Evolutionary conservation across 2,329 filamentous ascomycete genomes (phyloP).

Genomic region (Drechslerella stenobrocha): DNA sequence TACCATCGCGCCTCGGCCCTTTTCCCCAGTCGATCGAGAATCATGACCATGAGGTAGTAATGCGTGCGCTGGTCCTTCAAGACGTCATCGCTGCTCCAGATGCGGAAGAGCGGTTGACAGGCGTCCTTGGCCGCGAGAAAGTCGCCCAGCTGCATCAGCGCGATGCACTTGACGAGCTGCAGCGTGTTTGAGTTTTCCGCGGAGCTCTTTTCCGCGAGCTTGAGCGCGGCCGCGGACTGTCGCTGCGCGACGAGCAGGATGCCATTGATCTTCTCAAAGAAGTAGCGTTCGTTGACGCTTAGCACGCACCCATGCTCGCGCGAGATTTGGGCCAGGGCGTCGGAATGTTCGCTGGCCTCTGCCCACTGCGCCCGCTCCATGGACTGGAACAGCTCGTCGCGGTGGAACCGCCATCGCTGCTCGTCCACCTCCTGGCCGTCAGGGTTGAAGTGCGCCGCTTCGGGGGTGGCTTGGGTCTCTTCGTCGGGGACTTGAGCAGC

Average conservation of each 20-base stretch:
- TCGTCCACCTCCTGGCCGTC: conserved; percentile 44
- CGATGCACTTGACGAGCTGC: conserved; percentile 44
- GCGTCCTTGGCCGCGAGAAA: conserved; percentile 40
- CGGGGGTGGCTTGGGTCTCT: conserved; percentile 11
- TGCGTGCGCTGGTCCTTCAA: conserved; percentile 46
- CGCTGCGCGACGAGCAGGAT: conserved; percentile 42
- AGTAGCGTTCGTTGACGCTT: conserved; percentile 42
- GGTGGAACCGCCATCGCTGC: conserved; percentile 45
- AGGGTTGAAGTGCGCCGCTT: conserved; percentile 39
- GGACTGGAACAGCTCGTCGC: conserved; percentile 40
- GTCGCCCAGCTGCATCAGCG: conserved; percentile 44
- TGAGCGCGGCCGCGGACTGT: conserved; percentile 38
- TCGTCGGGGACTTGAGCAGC: conserved; percentile 42
- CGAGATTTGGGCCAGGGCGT: conserved; percentile 44
- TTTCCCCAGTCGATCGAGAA: conserved; percentile 39
- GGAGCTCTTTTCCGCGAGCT: conserved; percentile 33
- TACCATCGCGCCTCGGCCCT: conserved; percentile 47
- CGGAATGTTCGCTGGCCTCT: conserved; percentile 40
- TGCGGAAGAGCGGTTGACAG: conserved; percentile 43
- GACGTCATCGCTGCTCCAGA: conserved; percentile 46
- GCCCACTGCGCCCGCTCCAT: conserved; percentile 42
- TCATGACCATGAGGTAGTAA: conserved; percentile 48
- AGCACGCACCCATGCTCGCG: conserved; percentile 43
- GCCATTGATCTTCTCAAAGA: conserved; percentile 48
- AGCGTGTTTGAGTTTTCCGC: conserved; percentile 44